Evolutionary conservation across 2,329 filamentous ascomycete species (phyloP).

Genomic region (Fusarium illudens): DNA sequence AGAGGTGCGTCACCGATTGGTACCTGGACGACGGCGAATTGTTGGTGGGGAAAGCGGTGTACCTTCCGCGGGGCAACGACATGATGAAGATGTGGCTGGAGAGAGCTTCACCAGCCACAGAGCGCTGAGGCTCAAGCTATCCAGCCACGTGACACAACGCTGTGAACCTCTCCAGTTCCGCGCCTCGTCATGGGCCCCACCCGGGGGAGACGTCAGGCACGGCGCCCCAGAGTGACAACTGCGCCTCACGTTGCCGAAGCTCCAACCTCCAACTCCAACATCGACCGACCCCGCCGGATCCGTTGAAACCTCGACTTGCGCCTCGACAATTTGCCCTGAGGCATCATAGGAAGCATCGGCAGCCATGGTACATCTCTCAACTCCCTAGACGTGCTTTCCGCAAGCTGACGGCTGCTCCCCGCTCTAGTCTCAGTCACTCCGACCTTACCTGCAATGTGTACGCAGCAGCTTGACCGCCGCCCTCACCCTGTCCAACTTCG

Average conservation of each 20-base stretch:
- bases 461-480: slow-evolving; percentile 93
- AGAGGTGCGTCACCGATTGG: slow-evolving; percentile 46
- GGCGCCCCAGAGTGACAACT: slow-evolving; percentile 34
- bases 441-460: slow-evolving; percentile 95
- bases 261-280: slow-evolving; percentile 42
- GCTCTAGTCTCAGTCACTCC: slow-evolving; percentile 88
- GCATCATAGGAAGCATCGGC: slow-evolving; percentile 13
- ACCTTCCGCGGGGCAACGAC: slow-evolving; percentile 20
- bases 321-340: slow-evolving; percentile 4
- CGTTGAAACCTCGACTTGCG: slow-evolving; percentile 24
- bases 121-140: slow-evolving; percentile 26
- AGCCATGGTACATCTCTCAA: slow-evolving; percentile 31
- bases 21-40: slow-evolving; percentile 42
- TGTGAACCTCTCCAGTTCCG: background rate
- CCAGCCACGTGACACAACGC: slow-evolving; percentile 14
- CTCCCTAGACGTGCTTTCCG: background rate
- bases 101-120: slow-evolving; percentile 13
- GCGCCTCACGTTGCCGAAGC: slow-evolving; percentile 34
- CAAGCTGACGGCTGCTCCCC: slow-evolving; percentile 32
- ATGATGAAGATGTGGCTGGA: slow-evolving; percentile 18
- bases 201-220: slow-evolving; percentile 46
- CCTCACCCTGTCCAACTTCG: slow-evolving; percentile 90
- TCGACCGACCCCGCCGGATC: slow-evolving; percentile 39
- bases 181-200: slow-evolving; percentile 39
- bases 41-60: slow-evolving; percentile 43